Conservation (phyloP, 2,329 filamentous ascomycete genomes). For the Hypocrella siamensis region DNA sequence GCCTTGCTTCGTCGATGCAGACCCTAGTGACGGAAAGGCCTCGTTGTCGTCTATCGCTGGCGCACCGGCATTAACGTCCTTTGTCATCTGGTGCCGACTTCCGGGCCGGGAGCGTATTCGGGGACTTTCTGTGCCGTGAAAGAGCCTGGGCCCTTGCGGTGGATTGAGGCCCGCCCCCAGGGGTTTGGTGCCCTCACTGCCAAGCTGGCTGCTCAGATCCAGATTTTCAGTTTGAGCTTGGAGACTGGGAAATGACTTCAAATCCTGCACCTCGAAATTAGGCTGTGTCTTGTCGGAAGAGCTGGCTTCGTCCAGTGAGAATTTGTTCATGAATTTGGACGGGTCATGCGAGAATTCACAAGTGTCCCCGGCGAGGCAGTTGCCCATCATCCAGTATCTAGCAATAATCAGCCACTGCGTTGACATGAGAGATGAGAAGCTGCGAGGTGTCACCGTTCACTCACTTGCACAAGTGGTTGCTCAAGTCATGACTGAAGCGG, state of each 20-base stretch:
- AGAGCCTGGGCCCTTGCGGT: conserved; percentile 55
- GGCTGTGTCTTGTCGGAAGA: conserved; percentile 44
- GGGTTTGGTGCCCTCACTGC: conserved; percentile 31
- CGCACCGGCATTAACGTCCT: conserved; percentile 47
- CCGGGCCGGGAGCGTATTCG: conserved; percentile 68
- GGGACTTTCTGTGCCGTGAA: conserved; percentile 44
- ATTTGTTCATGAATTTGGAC: conserved; percentile 65
- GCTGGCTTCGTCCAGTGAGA: conserved; percentile 54
- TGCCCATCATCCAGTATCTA: conserved; percentile 92
- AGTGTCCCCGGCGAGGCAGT: conserved; percentile 81
- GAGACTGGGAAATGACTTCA: conserved; percentile 71
- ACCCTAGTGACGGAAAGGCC: conserved; percentile 80
- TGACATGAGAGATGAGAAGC: neutral
- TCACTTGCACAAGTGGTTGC: conserved; percentile 95
- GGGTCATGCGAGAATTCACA: conserved; percentile 98
- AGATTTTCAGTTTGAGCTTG: conserved; percentile 35
- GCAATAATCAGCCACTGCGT: neutral
- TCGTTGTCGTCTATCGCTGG: conserved; percentile 85
- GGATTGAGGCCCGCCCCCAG: conserved; percentile 40
- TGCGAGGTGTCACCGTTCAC: conserved; percentile 20
- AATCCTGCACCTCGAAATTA: conserved; percentile 67
- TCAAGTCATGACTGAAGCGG: conserved; percentile 90
- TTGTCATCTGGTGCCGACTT: conserved; percentile 50
- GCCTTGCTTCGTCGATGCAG: conserved; percentile 54
- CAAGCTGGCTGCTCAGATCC: conserved; percentile 42